Evolutionary conservation across 2,329 filamentous ascomycete genomes (phyloP), one percentile per base, ranked within the genome.

Genomic region (Ophioceras dolichostomum): DNA sequence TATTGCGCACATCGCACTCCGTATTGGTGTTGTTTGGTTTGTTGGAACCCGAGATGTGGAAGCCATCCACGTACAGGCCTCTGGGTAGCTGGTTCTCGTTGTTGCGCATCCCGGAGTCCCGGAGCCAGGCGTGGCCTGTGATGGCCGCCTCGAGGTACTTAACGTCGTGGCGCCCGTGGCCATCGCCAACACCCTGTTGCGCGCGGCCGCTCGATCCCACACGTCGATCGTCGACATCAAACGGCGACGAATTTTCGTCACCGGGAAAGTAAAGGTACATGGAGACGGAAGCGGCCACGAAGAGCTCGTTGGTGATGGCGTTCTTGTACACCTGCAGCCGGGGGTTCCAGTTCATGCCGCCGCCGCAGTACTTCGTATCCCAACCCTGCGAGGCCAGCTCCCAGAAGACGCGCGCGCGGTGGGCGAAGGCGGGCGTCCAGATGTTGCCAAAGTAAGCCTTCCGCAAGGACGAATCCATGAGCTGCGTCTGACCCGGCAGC

Each of bases 211-310:
- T 48, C 10, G 44, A 28, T n/a, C n/a, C n/a, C n/a, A n/a, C n/a
- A n/a, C n/a, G n/a, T n/a, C n/a, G n/a, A n/a, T n/a, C n/a, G n/a
- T n/a, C n/a, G 37, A 49, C 47, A 40, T 64, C 47, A 56, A 82
- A 91, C 0, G 84, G 84, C 0, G 79, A 78, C 16, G 70, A 64
- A 45, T 88, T 85, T 26, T 68, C 59, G 53, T 94, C 86, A 1
- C 86, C 84, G 0, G 88, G 85, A 46, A 88, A 93, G 52, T 89
- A 73, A 5, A 91, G 69, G 53, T 94, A 95, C 89, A 96, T 95
- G 37, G 71, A 74, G 26, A 89, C 73, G 17, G 83, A 91, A 0
- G 85, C 86, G 0, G 88, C 70, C 42, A 95, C 84, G 60, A 74
- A 95, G 1, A 95, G 71, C 54, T 95, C 77, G 51, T 95, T 95